Evolutionary conservation across 176 grass and related monocot species (phyloP), one percentile per base, ranked within the genome.

Genomic region (Melocanna baccifera): DNA sequence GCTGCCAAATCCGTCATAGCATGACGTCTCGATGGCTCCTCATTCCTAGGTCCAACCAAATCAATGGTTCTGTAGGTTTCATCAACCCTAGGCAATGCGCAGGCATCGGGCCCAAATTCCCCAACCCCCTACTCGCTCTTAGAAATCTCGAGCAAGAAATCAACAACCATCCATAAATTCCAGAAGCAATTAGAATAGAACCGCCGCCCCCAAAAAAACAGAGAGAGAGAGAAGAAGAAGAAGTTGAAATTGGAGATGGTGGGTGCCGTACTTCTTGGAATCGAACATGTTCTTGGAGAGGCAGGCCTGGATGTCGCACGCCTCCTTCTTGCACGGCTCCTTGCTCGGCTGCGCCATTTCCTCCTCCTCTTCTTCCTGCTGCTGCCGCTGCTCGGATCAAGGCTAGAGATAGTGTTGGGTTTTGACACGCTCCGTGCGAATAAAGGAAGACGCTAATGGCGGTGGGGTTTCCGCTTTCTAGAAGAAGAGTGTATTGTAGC

Each of bases 251-350:
- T n/a, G 15, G 37, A 51, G 7, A 25, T 25, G 47, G 4, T 2
- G 0, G 42, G 22, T 30, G 58, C 2, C 77, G 48, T 83, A 93
- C 94, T 76, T 91, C 78, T 77, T 87, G 83, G 96, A 85, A 84
- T 95, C 84, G 80, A 95, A 98, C 66, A 92, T 88, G 89, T 92
- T 98, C 89, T 94, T 95, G 59, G 96, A 91, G 87, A 95, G 93
- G 70, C 93, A 98, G 48, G 91, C 79, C 71, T 98, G 96, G 86
- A 95, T 98, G 75, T 92, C 89, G 81, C 91, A 98, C 29, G 96
- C 91, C 80, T 95, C 92, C 90, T 98, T 98, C 87, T 95, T 95
- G 89, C 93, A 95, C 71, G 96, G 92, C 62, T 97, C 95, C 85
- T 97, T 90, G 72, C 77, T 92, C 74, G 85, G 87, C 87, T 78